Base-by-base conservation (phyloP, 192 early-diverging fungal genomes). In the Linnemannia schmuckeri region DNA sequence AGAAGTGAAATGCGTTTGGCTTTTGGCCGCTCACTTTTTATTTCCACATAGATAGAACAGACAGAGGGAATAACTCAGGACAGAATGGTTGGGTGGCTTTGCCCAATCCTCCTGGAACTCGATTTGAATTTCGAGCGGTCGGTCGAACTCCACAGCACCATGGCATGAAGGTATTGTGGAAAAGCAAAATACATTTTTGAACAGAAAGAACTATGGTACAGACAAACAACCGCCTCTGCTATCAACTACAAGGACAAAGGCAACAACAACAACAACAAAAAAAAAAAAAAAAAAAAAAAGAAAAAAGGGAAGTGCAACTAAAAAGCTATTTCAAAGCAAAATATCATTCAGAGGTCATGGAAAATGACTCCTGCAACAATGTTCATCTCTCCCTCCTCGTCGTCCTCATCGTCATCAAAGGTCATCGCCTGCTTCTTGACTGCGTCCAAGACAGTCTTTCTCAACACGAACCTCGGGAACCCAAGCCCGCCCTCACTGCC, bases 341-440 rank as follows among this genome's bases (percentile, higher is more conserved):
- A 52, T 52, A 5, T 52, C 35, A 2, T 54, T 76, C 42, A 87
- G 33, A 87, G 72, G 3, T 81, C 79, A 42, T 87, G 85, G 76
- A 87, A 87, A 20, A 87, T 78, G 30, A 81, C 85, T 24, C 85
- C 85, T 33, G 85, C 79, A 52, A 87, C 85, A 68, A 87, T 87
- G 40, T 46, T 52, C 37, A 79, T 38, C 70, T 79, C 77, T 17
- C 49, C 52, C 10, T 72, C 46, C 24, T 75, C 76, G 18, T 55
- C 22, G 74, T 86, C 72, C 27, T 81, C 84, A 24, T 81, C 84
- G 15, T 87, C 85, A 33, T 81, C 76, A 30, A 76, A 70, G 70
- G 55, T 35, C 41, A 49, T 27, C 13, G 76, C n/a, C 6, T 33
- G 6, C 12, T 27, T 57, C 30, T 80, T 80, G 49, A 81, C 85